A percentile compares a stretch with the other conserved stretches of the same genome.
phyloP scores from a whole-genome alignment of 768 basidiomycete genomes.

The Cystofilobasidium ferigula region DNA sequence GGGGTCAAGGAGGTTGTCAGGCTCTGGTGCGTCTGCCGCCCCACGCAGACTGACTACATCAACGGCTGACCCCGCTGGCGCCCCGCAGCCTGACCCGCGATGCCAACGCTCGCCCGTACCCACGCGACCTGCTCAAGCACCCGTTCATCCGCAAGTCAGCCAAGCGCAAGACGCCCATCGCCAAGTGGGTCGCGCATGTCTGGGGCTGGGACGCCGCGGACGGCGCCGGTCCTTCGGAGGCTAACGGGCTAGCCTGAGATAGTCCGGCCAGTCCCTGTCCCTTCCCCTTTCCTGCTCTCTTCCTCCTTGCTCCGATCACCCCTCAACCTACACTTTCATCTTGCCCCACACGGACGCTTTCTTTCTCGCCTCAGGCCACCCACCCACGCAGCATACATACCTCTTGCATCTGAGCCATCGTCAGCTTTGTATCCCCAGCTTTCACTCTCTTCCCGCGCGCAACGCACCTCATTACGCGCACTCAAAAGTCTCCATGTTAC shows the following conservation, averaged over 20 bases:
- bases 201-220: constrained; percentile 26
- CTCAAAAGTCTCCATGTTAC: too few species aligned
- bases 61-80: neutral
- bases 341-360: too few species aligned
- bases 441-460: too few species aligned
- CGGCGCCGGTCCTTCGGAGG: neutral
- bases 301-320: neutral
- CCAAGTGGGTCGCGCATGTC: constrained; percentile 25
- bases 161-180: constrained; percentile 15
- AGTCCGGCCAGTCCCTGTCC: neutral
- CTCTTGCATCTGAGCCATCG: too few species aligned
- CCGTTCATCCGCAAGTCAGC: constrained; percentile 20
- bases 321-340: too few species aligned
- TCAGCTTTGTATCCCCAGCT: too few species aligned
- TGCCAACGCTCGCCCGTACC: constrained; percentile 18
- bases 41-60: neutral
- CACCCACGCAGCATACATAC: too few species aligned
- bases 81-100: constrained; percentile 9
- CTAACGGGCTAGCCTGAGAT: neutral
- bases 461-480: too few species aligned
- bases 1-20: constrained; percentile 20
- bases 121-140: constrained; percentile 23
- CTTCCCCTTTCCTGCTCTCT: neutral
- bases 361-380: too few species aligned
- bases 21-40: constrained; percentile 8